phyloP scores from a whole-genome alignment of 805 yeast species.

The Clavispora santaluciae region DNA sequence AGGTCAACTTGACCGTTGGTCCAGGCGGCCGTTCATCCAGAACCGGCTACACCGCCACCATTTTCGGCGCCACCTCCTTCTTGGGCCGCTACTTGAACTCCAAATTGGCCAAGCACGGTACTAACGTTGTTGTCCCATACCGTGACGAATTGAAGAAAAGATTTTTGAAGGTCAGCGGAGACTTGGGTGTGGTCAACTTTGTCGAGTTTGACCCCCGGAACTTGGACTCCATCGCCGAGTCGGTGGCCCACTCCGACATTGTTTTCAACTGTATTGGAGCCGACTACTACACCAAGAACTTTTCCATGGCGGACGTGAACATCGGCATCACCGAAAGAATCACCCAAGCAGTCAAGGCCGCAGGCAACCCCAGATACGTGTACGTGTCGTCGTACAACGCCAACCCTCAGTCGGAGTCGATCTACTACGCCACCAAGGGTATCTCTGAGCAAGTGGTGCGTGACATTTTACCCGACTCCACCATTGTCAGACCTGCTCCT shows the following conservation, averaged over 20 bases:
- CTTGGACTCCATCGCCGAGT: slow-evolving; percentile 65
- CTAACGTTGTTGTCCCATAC: slow-evolving; percentile 70
- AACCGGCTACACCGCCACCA: slow-evolving; percentile 85
- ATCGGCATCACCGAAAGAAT: slow-evolving; percentile 75
- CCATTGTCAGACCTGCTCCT: slow-evolving; percentile 82
- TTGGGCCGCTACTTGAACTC: slow-evolving; percentile 69
- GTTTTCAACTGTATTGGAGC: slow-evolving; percentile 78
- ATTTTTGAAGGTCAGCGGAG: slow-evolving; percentile 78
- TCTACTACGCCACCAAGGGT: slow-evolving; percentile 76
- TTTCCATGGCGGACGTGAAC: slow-evolving; percentile 77
- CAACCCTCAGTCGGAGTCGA: slow-evolving; percentile 58
- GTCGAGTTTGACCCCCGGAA: slow-evolving; percentile 81
- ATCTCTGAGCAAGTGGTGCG: slow-evolving; percentile 68
- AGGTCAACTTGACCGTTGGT: slow-evolving; percentile 67
- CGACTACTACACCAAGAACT: slow-evolving; percentile 72
- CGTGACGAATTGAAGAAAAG: slow-evolving; percentile 76
- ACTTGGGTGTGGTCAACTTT: slow-evolving; percentile 80
- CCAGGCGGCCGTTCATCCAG: slow-evolving; percentile 80
- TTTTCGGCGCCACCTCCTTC: slow-evolving; percentile 78
- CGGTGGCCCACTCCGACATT: slow-evolving; percentile 76
- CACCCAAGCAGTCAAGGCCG: slow-evolving; percentile 64
- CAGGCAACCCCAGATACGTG: slow-evolving; percentile 66
- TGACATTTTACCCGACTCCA: slow-evolving; percentile 65
- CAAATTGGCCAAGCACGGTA: slow-evolving; percentile 78
- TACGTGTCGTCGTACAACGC: slow-evolving; percentile 83